Evolutionary conservation across 139 green algal genomes (phyloP).

Genomic region (Choricystis sp.): DNA sequence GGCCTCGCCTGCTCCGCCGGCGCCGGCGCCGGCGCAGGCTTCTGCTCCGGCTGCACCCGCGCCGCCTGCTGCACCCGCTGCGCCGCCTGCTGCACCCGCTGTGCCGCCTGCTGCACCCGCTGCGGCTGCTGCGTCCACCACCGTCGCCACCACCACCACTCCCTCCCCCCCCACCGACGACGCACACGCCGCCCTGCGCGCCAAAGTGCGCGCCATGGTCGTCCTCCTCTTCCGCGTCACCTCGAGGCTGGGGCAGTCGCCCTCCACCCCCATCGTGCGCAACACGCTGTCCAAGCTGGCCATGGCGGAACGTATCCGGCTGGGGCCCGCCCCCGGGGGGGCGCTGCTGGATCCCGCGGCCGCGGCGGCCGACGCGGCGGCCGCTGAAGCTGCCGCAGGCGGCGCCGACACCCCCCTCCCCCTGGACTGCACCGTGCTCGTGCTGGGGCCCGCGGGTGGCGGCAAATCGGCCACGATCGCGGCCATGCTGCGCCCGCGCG

Average conservation of each 20-base stretch:
- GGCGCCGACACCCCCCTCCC: constrained; percentile 13
- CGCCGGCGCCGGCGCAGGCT: background rate
- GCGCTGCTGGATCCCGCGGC: constrained; percentile 7
- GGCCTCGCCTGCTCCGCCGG: too few species aligned
- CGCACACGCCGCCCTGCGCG: background rate
- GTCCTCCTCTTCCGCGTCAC: background rate
- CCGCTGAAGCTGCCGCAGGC: constrained; percentile 8
- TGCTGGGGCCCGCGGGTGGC: constrained; percentile 50
- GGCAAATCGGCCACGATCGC: constrained; percentile 60
- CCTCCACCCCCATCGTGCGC: background rate
- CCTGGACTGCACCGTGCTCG: constrained; percentile 40
- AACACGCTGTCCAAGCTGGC: constrained; percentile 13
- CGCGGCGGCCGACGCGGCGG: constrained; percentile 3
- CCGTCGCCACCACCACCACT: background rate
- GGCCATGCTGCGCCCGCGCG: constrained; percentile 28
- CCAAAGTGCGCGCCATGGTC: background rate
- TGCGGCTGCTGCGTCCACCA: background rate
- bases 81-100: too few species aligned
- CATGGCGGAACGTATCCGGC: constrained; percentile 59
- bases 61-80: background rate
- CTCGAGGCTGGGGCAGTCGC: background rate
- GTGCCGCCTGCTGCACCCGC: background rate
- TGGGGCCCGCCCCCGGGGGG: constrained; percentile 2
- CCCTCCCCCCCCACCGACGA: background rate
- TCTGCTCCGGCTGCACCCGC: too few species aligned